Conservation (phyloP, 768 basidiomycete genomes). For the Boletus eberwhitei region DNA sequence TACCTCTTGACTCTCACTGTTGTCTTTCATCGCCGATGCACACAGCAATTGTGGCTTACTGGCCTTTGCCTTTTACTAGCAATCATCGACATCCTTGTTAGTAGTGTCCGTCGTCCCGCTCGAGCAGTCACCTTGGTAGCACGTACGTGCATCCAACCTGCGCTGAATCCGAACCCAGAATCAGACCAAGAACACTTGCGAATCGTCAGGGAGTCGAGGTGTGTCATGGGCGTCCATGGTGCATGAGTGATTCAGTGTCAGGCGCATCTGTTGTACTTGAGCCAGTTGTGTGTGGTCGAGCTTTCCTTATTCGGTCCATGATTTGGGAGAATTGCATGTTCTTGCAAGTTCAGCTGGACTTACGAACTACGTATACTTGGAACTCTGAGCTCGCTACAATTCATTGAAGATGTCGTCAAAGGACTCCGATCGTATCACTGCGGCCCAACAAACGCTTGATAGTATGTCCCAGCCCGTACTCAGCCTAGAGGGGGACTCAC, state of each 20-base stretch:
- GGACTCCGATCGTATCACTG: constrained; percentile 57
- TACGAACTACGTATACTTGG: not conserved
- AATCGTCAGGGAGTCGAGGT: not conserved
- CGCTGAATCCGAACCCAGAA: not conserved
- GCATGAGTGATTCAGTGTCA: too few relatives aligned
- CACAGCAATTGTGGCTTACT: too few relatives aligned
- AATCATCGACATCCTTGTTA: not conserved
- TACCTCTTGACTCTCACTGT: too few relatives aligned
- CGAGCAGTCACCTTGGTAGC: not conserved
- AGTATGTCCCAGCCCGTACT: constrained; percentile 41
- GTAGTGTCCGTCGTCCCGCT: not conserved
- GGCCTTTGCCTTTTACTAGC: not conserved
- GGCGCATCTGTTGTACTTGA: too few relatives aligned
- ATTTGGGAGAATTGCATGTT: not conserved
- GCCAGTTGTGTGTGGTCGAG: too few relatives aligned
- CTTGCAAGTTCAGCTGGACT: too few relatives aligned
- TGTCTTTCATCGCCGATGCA: not conserved
- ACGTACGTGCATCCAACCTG: not conserved
- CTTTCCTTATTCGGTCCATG: constrained; percentile 8
- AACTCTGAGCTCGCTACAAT: not conserved
- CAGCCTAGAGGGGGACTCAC: constrained; percentile 7
- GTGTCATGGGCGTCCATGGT: not conserved
- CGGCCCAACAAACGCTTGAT: constrained; percentile 69
- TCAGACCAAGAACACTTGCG: not conserved
- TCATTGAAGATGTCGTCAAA: constrained; percentile 35